phyloP scores from a whole-genome alignment of 208 protist genomes.

The Trypanosoma vivax region DNA sequence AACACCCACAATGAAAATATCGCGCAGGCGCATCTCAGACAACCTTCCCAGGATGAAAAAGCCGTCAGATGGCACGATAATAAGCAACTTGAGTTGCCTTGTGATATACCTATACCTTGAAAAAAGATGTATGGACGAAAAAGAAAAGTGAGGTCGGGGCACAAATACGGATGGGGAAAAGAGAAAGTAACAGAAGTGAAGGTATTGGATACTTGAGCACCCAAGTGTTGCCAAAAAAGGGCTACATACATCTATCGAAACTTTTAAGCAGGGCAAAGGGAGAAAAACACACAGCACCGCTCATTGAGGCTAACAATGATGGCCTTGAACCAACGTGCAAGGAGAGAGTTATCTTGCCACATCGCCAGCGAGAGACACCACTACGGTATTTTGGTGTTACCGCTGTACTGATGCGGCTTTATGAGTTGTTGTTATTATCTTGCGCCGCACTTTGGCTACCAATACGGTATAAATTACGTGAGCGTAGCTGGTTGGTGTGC shows the following conservation, averaged over 20 bases:
- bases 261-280: too few relatives aligned
- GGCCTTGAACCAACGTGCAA: neutral
- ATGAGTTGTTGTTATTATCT: conserved; percentile 5
- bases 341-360: conserved; percentile 15
- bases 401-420: conserved; percentile 38
- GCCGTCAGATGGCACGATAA: too few relatives aligned
- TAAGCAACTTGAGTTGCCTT: neutral
- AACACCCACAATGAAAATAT: conserved; percentile 61
- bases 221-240: neutral
- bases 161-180: conserved; percentile 2
- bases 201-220: neutral
- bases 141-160: neutral
- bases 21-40: conserved; percentile 85
- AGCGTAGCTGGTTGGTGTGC: conserved; percentile 30
- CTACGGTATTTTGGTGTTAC: conserved; percentile 1
- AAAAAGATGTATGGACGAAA: neutral
- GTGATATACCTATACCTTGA: neutral
- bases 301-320: too few relatives aligned
- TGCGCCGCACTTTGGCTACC: conserved; percentile 29
- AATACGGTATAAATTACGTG: conserved; percentile 6
- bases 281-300: too few relatives aligned
- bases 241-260: neutral
- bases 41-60: too few relatives aligned
- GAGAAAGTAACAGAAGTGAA: conserved; percentile 2
- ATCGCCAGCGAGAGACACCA: conserved; percentile 25